These are phyloP conservation scores for Claviceps sp. DNA, from an alignment of 2,329 filamentous ascomycete species.

Conservation along the genomic window DNA sequence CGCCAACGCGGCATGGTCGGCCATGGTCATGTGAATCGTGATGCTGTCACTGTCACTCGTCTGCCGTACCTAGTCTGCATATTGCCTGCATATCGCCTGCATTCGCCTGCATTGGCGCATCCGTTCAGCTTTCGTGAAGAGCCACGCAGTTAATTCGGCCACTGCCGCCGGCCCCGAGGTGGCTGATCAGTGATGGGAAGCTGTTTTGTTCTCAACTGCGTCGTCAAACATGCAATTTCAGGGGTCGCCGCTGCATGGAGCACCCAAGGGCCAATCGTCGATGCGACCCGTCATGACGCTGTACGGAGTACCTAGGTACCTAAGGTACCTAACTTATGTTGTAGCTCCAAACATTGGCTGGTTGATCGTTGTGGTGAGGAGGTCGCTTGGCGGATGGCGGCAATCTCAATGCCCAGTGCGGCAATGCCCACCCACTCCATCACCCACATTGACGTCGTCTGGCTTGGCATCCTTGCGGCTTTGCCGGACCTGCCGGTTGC, in stretches of 20 bases:
- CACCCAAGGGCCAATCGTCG: background rate
- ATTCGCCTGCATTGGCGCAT: too few species aligned
- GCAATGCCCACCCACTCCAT: background rate
- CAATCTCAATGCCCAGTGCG: background rate
- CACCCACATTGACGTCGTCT: background rate
- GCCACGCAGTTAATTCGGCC: constrained; percentile 2
- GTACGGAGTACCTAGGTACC: background rate
- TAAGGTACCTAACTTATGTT: too few species aligned
- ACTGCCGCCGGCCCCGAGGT: background rate
- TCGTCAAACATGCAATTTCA: background rate
- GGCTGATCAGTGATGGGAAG: background rate
- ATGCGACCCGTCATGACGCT: background rate
- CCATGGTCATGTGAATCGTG: too few species aligned
- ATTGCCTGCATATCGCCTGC: constrained; percentile 3
- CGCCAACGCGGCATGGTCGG: constrained; percentile 17
- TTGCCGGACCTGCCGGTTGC: background rate
- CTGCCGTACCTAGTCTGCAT: constrained; percentile 1
- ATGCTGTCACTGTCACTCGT: background rate
- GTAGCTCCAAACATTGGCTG: background rate
- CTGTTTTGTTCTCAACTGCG: background rate
- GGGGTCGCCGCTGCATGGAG: background rate
- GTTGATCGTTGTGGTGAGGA: background rate
- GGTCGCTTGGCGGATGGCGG: background rate
- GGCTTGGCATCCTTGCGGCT: background rate
- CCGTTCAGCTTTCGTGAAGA: constrained; percentile 1